Percentiles rank a stretch among this genome's conserved stretches.
Evolutionary conservation across 768 basidiomycete species (phyloP).

Genomic region (Phylloporus rhodoxanthus): DNA sequence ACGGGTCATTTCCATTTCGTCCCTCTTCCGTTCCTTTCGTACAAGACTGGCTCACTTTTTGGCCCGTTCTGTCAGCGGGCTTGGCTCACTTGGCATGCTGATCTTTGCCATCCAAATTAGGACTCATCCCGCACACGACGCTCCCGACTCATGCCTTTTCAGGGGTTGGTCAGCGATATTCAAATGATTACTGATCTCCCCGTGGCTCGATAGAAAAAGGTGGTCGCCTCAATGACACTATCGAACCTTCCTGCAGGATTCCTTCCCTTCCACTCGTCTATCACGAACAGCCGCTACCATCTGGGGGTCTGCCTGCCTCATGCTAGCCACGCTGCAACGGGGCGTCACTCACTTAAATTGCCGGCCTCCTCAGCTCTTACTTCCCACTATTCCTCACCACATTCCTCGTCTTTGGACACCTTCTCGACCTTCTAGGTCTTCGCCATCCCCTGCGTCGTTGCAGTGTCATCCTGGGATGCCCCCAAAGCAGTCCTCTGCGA

Average conservation of each 20-base stretch:
- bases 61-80: not conserved
- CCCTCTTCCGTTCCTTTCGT: not conserved
- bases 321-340: constrained; percentile 33
- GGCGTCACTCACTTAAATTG: constrained; percentile 30
- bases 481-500: constrained; percentile 29
- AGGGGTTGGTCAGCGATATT: constrained; percentile 22
- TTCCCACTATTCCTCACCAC: constrained; percentile 18
- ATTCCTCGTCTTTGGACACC: constrained; percentile 21
- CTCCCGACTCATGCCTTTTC: constrained; percentile 20
- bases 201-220: constrained; percentile 28
- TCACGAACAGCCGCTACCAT: constrained; percentile 29
- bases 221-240: constrained; percentile 16
- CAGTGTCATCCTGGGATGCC: constrained; percentile 25
- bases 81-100: not conserved
- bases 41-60: not conserved
- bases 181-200: constrained; percentile 31
- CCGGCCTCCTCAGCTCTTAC: constrained; percentile 20
- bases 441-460: constrained; percentile 13
- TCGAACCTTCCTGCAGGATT: constrained; percentile 25
- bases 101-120: not conserved
- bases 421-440: constrained; percentile 23
- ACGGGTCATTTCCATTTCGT: not conserved
- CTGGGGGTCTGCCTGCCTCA: constrained; percentile 32
- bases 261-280: constrained; percentile 28
- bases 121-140: not conserved